A percentile compares a stretch with the other conserved stretches of the same genome.
Conservation (phyloP, 805 yeast species). For the Starmerella cellae region DNA sequence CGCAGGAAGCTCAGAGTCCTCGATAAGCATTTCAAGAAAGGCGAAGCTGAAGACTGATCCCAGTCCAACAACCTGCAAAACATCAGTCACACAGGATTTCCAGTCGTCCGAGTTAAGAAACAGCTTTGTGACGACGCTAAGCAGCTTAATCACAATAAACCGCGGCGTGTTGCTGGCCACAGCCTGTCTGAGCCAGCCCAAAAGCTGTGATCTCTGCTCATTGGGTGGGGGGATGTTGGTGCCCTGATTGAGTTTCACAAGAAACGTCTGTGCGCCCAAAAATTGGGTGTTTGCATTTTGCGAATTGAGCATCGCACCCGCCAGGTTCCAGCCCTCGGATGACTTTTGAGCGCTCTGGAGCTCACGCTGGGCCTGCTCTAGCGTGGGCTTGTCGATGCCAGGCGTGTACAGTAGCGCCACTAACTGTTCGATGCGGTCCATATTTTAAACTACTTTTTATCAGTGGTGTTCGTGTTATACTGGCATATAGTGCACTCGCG, state of each 20-base stretch:
- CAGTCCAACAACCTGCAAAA: constrained; percentile 11
- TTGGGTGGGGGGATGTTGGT: constrained; percentile 2
- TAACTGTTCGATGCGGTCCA: constrained; percentile 11
- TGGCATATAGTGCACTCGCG: no score
- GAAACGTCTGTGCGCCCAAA: constrained; percentile 70
- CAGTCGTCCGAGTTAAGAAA: constrained; percentile 32
- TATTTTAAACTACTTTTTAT: no score
- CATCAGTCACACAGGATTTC: constrained; percentile 26
- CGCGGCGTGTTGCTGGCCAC: constrained; percentile 10
- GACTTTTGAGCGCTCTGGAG: constrained; percentile 51
- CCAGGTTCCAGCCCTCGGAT: constrained; percentile 43
- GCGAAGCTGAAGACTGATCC: constrained; percentile 13
- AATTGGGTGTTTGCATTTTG: constrained; percentile 35
- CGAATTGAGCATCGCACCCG: constrained; percentile 36
- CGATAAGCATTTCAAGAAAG: constrained; percentile 23
- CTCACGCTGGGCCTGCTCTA: constrained; percentile 33
- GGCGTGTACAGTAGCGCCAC: constrained; percentile 17
- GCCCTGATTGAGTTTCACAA: constrained; percentile 33
- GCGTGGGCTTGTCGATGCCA: constrained; percentile 4
- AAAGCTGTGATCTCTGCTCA: constrained; percentile 11
- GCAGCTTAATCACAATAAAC: constrained; percentile 45
- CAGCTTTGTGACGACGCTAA: constrained; percentile 41
- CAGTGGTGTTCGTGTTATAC: no score
- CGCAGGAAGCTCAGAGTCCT: constrained; percentile 20
- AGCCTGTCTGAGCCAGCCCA: constrained; percentile 18